Percentiles rank a stretch among this genome's conserved stretches.
These are phyloP conservation scores for Didymella pinodella DNA, from an alignment of 2,329 filamentous ascomycete species.

Conservation along the genomic window DNA sequence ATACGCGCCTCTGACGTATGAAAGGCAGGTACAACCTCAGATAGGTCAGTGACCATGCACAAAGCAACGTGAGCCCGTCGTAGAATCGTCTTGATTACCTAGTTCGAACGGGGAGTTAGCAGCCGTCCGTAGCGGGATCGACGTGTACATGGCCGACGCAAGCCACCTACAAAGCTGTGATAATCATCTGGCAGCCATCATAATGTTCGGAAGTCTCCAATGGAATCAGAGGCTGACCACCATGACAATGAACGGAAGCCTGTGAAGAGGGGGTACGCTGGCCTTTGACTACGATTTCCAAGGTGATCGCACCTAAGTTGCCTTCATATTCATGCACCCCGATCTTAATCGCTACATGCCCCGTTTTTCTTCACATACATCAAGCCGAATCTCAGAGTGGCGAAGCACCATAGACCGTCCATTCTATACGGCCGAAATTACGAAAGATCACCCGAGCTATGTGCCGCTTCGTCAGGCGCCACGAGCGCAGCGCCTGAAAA, in stretches of 20 bases:
- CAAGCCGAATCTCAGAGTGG: not conserved
- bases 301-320: not conserved
- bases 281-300: not conserved
- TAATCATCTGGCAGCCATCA: not conserved
- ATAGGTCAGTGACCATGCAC: not conserved
- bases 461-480: not conserved
- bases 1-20: slow-evolving; percentile 1
- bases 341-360: not conserved
- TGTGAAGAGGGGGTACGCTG: not conserved
- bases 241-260: not conserved
- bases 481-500: not conserved
- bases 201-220: not conserved
- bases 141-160: not conserved
- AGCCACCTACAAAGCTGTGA: not conserved
- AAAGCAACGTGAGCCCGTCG: not conserved
- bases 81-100: not conserved
- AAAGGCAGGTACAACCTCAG: not conserved
- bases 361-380: not conserved
- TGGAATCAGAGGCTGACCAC: not conserved
- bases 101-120: not conserved
- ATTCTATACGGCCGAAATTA: not conserved
- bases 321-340: not conserved
- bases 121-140: not conserved
- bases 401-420: not conserved
- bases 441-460: not conserved